Evolutionary conservation across 257 asterid species (phyloP), one percentile per base, ranked within the genome.

Genomic region (Solanum bulbocastanum): DNA sequence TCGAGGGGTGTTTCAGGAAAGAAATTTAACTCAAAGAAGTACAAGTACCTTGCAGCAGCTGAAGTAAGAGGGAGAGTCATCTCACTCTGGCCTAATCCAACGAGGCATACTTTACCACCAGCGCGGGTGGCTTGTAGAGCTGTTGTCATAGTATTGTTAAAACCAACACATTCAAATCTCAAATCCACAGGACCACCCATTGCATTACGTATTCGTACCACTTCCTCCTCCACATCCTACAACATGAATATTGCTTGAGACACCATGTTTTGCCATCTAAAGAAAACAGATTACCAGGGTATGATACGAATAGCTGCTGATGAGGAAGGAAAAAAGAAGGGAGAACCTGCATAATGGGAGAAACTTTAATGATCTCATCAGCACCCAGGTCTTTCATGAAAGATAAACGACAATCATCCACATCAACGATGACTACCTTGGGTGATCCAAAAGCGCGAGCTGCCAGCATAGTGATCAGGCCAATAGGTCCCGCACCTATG

Each of bases 401-500:
- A 6, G 98, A 93, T 42, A 95, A 92, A 68, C 96, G 95, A 73
- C 89, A 92, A 46, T 93, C 96, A 87, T 95, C 98, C 13, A 94
- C 95, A 89, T 96, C 98, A 44, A 91, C 96, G 39, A 96, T 93
- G 49, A 96, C 92, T 44, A 94, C 90, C 89, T 92, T 93, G 2
- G 96, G 98, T 68, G 98, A 91, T 46, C 98, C 98, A 87, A 95
- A 96, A 85, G 98, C 98, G 44, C 96, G 98, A 71, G 98, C 98
- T 20, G 96, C 86, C 85, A 94, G 98, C 96, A 96, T 44, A 5
- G 98, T 88, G 27, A 95, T 96, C 6, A 95, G 97, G 22, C 99
- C 99, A 9, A 96, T 96, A 4, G 98, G 96, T 22, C 96, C 98
- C 15, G 98, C 98, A 81, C 98, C 99, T 93, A 94, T 93, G 89